Conservation (phyloP, 164 flowering plant genomes). For the Liriodendron chinense region DNA sequence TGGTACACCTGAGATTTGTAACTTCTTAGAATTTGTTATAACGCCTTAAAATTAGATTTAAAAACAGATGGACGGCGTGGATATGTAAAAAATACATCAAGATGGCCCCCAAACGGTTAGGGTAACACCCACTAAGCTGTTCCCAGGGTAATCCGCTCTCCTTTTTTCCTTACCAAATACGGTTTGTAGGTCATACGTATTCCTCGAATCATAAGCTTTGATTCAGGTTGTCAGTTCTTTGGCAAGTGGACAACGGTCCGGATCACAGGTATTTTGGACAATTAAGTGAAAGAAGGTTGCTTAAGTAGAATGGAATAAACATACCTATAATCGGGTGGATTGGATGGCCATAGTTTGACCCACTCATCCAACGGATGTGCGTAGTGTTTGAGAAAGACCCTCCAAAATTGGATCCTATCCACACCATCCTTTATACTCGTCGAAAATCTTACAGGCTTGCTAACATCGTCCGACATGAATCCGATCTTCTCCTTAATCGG, state of each 20-base stretch:
- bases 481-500: conserved; percentile 34
- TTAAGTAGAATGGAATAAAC: background rate
- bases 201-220: background rate
- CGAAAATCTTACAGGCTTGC: conserved; percentile 45
- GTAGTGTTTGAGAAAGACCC: conserved; percentile 60
- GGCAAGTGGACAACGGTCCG: too few species aligned
- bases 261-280: too few species aligned
- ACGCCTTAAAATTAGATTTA: too few species aligned
- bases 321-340: conserved; percentile 42
- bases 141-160: too few species aligned
- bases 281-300: background rate
- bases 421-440: conserved; percentile 43
- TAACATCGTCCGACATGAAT: conserved; percentile 40
- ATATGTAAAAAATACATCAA: too few species aligned
- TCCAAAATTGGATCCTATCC: conserved; percentile 48
- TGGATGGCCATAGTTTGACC: conserved; percentile 45
- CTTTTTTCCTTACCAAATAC: too few species aligned
- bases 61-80: too few species aligned
- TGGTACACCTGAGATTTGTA: too few species aligned
- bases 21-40: too few species aligned
- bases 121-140: too few species aligned
- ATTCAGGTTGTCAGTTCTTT: too few species aligned
- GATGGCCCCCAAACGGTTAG: too few species aligned
- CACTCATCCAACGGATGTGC: conserved; percentile 48
- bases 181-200: background rate